A percentile compares a stretch with the other conserved stretches of the same genome.
These are phyloP conservation scores for Euphorbia tirucalli DNA, from an alignment of 345 rosid species.

Conservation along the genomic window DNA sequence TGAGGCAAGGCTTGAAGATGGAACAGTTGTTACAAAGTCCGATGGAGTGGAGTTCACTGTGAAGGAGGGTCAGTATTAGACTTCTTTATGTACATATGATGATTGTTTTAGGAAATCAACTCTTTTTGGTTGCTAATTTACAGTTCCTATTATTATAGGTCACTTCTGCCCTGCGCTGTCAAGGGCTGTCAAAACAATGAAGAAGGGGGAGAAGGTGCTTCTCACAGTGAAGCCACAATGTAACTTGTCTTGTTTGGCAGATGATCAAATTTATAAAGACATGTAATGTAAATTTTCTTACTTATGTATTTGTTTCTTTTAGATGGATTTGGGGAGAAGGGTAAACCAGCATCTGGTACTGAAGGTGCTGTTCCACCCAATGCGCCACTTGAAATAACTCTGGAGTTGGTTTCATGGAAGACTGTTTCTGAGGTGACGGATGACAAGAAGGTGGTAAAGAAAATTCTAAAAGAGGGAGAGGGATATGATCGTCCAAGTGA, in stretches of 20 bases:
- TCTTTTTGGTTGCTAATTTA: background rate
- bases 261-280: background rate
- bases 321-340: conserved; percentile 97
- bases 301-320: background rate
- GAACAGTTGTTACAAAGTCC: conserved; percentile 57
- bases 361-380: conserved; percentile 79
- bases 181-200: conserved; percentile 88
- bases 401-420: conserved; percentile 87
- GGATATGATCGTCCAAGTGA: conserved; percentile 84
- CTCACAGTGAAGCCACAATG: conserved; percentile 81
- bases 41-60: conserved; percentile 81
- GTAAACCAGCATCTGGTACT: conserved; percentile 50
- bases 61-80: conserved; percentile 50
- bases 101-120: background rate
- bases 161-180: conserved; percentile 81
- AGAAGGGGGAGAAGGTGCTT: conserved; percentile 72
- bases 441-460: conserved; percentile 79
- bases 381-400: conserved; percentile 52
- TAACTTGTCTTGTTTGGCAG: conserved; percentile 18
- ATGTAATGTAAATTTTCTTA: conserved; percentile 1
- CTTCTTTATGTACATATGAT: background rate
- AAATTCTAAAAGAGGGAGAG: conserved; percentile 81
- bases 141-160: conserved; percentile 35
- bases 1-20: conserved; percentile 75
- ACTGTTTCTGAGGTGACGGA: conserved; percentile 75